Percentiles rank a stretch among this genome's conserved stretches.
phyloP scores from a whole-genome alignment of 306 rosid species.

The Cotoneaster glaucophyllus region DNA sequence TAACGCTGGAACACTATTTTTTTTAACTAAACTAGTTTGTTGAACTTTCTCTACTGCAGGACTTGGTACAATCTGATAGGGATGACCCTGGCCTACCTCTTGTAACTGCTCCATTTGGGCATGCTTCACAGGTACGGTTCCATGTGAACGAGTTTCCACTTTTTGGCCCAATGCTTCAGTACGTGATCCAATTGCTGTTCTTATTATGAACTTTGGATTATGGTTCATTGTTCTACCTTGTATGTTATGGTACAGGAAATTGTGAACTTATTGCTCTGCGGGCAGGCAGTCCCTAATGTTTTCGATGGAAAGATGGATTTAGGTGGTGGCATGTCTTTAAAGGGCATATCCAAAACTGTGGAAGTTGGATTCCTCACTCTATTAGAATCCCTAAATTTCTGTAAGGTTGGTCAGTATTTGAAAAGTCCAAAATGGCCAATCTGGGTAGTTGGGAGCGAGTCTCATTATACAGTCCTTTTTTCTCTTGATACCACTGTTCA shows the following conservation, averaged over 20 bases:
- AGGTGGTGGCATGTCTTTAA: constrained; percentile 86
- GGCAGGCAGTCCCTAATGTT: constrained; percentile 89
- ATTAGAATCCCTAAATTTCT: constrained; percentile 82
- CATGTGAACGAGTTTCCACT: constrained; percentile 3
- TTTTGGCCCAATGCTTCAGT: constrained; percentile 8
- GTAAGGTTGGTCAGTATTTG: constrained; percentile 80
- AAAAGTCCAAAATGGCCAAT: constrained; percentile 94
- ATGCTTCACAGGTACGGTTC: constrained; percentile 83
- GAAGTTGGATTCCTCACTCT: constrained; percentile 94
- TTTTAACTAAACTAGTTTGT: not conserved
- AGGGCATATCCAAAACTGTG: constrained; percentile 70
- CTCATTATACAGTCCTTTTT: constrained; percentile 88
- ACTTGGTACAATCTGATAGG: constrained; percentile 82
- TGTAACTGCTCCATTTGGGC: constrained; percentile 99
- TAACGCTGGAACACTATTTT: not conserved
- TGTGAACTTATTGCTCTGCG: constrained; percentile 77
- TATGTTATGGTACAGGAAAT: constrained; percentile 64
- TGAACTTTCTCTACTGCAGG: constrained; percentile 36
- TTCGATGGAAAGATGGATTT: constrained; percentile 94
- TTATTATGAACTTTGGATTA: not conserved
- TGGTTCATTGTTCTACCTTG: not conserved
- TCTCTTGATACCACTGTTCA: constrained; percentile 76
- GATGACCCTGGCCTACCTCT: constrained; percentile 95
- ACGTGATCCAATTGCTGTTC: constrained; percentile 9
- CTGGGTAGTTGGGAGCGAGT: constrained; percentile 95